Evolutionary conservation across 176 grass and related monocot genomes (phyloP), one percentile per base, ranked within the genome.

Genomic region (Lolium perenne): DNA sequence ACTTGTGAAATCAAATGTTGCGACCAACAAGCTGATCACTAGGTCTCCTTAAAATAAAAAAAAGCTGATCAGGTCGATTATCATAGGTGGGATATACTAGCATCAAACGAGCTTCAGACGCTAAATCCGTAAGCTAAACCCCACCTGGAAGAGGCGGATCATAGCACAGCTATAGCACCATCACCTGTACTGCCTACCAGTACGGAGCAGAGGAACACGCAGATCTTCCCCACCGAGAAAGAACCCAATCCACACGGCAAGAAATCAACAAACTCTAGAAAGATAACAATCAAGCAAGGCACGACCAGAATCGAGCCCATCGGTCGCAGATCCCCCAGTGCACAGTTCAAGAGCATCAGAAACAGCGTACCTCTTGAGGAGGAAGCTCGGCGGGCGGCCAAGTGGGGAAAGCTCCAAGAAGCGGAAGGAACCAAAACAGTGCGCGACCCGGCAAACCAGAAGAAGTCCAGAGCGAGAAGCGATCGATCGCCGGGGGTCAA

Each of bases 381-480:
- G 45, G 21, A 82, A 72, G 64, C 66, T 73, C 38, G 23, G 64
- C 80, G 23, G 75, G 80, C 35, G 46, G 48, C 79, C 47, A 51
- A 9, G 58, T 80, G 76, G 76, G 21, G 81, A 87, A 81, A 87
- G 71, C 70, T 84, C 81, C 89, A 87, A 80, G 46, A 75, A 80
- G 81, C 41, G 20, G 79, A 78, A 74, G 84, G 66, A 74, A 45
- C 32, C 65, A 72, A 64, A 75, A 45, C 1, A 78, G 56, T 15
- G 54, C 76, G 53, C 2, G 38, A 47, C 17, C 68, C 16, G 68
- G 32, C 14, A 14, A 15, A 1, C 20, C 22, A 10, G 69, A 83
- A 20, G 56, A 76, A 49, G 10, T 10, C 22, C 7, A 41, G 20
- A 65, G 23, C 58, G 11, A 41, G 72, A 85, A 55, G 48, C 20